Base-by-base conservation (phyloP, 2,329 filamentous ascomycete species). In the Coccinonectria pachysandricola region DNA sequence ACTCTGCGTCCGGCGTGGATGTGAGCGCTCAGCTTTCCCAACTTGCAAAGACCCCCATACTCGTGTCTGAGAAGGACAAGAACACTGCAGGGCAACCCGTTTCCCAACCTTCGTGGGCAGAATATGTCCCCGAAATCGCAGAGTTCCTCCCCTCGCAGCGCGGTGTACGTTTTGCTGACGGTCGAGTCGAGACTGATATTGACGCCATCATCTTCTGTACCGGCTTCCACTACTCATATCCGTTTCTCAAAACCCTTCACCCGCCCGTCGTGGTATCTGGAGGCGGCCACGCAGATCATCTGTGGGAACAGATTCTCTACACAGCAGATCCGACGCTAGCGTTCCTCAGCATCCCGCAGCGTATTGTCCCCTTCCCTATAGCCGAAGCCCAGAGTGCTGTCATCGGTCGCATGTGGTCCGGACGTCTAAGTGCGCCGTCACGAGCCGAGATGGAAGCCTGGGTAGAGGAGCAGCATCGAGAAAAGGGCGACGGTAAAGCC, bases 141-240 rank as follows among this genome's bases (percentile, higher is more conserved):
- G 67, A 42, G 46, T 70, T 47, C 34, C 53, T 46, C 16, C 43
- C 52, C 0, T 42, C 59, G 60, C 35, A 64, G 57, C 13, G 59
- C 56, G n/a, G 50, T 62, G 29, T 85, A 0, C 60, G 65, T 18
- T 82, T 88, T 31, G 59, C 65, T 21, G 64, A 81, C 37, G 76
- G 75, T 2, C 61, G 60, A 0, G 46, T 77, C 6, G 79, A 84
- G 46, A 53, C 55, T 2, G 58, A 73, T 13, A 55, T 94, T 24
- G 85, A 93, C 44, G 65, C 71, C 0, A 58, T 93, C 8, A 49
- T 94, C 10, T 94, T 87, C 53, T 85, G 82, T 49, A 94, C 86
- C 0, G 86, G 86, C 0, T 94, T 91, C 47, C 71, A 88, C 34
- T 92, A 85, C 56, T 74, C 77, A 1, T 80, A 79, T 28, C 84